Evolutionary conservation across 768 basidiomycete species (phyloP).

Genomic region (Tulasnella sp.): DNA sequence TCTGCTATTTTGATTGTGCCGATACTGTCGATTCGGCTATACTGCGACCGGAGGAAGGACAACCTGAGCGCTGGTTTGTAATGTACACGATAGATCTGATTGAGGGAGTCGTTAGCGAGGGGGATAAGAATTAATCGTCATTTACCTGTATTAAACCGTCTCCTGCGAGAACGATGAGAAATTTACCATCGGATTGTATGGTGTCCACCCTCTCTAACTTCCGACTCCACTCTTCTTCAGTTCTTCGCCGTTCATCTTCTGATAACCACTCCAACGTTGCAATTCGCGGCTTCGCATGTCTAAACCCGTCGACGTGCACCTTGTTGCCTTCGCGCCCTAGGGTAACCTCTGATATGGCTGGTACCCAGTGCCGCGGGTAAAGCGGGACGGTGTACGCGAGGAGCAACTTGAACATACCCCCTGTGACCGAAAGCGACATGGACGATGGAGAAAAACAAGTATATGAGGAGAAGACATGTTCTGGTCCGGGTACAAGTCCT

Average conservation of each 20-base stretch:
- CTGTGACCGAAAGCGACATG: constrained; percentile 46
- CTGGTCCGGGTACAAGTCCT: not conserved
- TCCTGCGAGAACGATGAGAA: constrained; percentile 63
- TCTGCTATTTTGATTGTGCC: constrained; percentile 61
- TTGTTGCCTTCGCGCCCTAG: constrained; percentile 21
- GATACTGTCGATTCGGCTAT: constrained; percentile 57
- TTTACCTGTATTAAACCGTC: constrained; percentile 18
- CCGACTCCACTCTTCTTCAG: constrained; percentile 57
- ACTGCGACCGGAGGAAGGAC: constrained; percentile 55
- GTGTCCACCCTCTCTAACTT: constrained; percentile 59
- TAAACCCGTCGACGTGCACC: constrained; percentile 46
- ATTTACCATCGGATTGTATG: constrained; percentile 74
- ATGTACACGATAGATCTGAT: constrained; percentile 65
- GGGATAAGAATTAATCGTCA: constrained; percentile 3
- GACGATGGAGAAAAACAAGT: constrained; percentile 71
- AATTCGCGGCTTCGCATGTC: constrained; percentile 57
- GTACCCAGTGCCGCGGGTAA: constrained; percentile 70
- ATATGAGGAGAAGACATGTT: constrained; percentile 55
- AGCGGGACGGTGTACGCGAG: constrained; percentile 65
- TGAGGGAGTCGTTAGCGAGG: not conserved
- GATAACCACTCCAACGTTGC: constrained; percentile 42
- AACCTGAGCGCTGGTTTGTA: constrained; percentile 43
- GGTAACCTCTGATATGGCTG: constrained; percentile 63
- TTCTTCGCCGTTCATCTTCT: not conserved
- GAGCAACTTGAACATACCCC: constrained; percentile 52